Evolutionary conservation across 345 rosid species (phyloP), one percentile per base, ranked within the genome.

Genomic region (Geranium brycei): DNA sequence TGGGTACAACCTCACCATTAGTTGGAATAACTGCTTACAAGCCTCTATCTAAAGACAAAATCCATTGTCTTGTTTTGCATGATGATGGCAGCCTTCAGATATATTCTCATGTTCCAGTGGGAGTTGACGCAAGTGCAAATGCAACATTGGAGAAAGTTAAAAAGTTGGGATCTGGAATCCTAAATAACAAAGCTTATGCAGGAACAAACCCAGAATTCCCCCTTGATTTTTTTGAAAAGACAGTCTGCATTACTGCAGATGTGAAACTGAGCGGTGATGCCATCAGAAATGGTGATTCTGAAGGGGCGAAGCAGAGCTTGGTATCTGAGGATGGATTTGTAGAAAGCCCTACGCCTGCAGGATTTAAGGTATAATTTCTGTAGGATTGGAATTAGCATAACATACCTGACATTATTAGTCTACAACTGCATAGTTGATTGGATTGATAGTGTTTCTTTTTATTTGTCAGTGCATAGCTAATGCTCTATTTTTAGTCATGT

Each of bases 21-120:
- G 99, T 93, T 72, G 99, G 99, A 56, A 80, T 93, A 69, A 78
- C 89, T 51, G 96, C 97, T 58, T 90, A 85, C 79, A 90, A 88
- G 84, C 97, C 96, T 64, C 80, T 90, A 71, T 85, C 96, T 51
- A 93, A 93, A 73, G 96, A 90, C 75, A 90, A 88, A 72, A 75
- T 86, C 71, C 91, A 93, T 75, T 90, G 92, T 75, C 92, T 93
- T 80, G 87, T 86, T 77, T 84, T 93, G 69, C 87, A 90, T 79
- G 99, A 93, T 71, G 99, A 93, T 77, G 97, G 99, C 67, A 93
- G 99, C 82, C 95, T 93, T 74, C 99, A 90, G 69, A 93, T 93
- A 80, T 90, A 90, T 78, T 81, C 87, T 58, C 82, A 86, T 72
- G 76, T 72, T 70, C 82, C 87, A 15, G 61, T 67, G 31, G 97